phyloP scores from a whole-genome alignment of 108 stramenopile genomes.

The Halocafeteria seosinensis region DNA sequence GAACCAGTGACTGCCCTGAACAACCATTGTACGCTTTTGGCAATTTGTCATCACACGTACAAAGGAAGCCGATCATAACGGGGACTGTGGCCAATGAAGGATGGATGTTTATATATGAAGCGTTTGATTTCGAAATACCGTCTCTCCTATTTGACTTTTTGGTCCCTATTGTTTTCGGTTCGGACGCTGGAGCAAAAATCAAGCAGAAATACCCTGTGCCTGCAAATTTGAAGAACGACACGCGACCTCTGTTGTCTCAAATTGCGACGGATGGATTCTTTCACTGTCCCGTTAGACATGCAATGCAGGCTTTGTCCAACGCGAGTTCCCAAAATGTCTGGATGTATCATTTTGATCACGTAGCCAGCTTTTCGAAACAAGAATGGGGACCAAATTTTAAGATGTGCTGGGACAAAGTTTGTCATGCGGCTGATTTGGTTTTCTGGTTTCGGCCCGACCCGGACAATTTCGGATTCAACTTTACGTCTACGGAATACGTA shows the following conservation, averaged over 20 bases:
- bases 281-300: background rate
- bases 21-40: background rate
- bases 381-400: background rate
- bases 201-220: background rate
- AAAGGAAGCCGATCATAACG: constrained; percentile 3
- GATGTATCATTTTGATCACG: constrained; percentile 8
- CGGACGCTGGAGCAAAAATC: background rate
- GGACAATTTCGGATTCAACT: background rate
- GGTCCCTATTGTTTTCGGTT: constrained; percentile 4
- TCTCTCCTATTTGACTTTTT: constrained; percentile 2
- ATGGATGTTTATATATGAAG: constrained; percentile 1
- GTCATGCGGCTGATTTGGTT: constrained; percentile 7
- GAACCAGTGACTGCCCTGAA: background rate
- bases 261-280: constrained; percentile 6
- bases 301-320: background rate
- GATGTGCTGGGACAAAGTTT: background rate
- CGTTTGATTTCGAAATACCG: constrained; percentile 1
- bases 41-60: background rate
- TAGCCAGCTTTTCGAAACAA: background rate
- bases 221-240: background rate
- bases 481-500: background rate
- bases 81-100: constrained; percentile 10
- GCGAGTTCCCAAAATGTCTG: too few species aligned
- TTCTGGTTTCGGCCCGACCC: background rate
- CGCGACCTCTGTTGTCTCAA: background rate